Evolutionary conservation across 495 filamentous ascomycete species (phyloP).

Genomic region (Penicillium chermesinum): DNA sequence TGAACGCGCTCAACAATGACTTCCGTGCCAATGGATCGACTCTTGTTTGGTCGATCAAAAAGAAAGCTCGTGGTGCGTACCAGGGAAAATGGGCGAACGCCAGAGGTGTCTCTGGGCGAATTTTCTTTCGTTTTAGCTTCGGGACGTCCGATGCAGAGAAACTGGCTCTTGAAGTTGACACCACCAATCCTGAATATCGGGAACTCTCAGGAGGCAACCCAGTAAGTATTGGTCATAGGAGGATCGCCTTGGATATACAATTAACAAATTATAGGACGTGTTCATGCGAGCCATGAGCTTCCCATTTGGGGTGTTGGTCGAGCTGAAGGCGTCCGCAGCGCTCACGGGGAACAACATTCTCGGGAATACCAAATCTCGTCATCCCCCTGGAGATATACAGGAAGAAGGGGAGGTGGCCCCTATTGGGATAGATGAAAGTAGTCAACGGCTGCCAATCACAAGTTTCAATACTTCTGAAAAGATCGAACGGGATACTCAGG

Average conservation of each 20-base stretch:
- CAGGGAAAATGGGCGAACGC: background rate
- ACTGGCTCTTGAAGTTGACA: background rate
- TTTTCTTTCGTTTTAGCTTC: background rate
- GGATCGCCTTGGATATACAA: background rate
- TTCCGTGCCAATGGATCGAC: background rate
- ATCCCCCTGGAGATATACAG: no score
- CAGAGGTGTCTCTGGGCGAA: background rate
- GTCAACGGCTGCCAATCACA: no score
- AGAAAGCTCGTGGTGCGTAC: background rate
- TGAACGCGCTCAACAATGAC: background rate
- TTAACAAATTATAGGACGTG: background rate
- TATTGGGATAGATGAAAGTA: no score
- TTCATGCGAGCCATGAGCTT: background rate
- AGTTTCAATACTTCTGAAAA: no score
- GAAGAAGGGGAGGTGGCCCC: no score
- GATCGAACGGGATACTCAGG: no score
- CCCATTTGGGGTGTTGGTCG: background rate
- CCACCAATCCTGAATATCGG: background rate
- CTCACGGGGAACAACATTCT: background rate
- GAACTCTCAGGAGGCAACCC: background rate
- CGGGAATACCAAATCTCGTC: no score
- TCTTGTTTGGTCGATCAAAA: background rate
- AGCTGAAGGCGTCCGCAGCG: background rate
- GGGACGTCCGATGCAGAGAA: background rate
- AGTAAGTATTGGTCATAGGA: background rate